Conservation (phyloP, 169 alveolate species). For the Plasmodium ovale region DNA sequence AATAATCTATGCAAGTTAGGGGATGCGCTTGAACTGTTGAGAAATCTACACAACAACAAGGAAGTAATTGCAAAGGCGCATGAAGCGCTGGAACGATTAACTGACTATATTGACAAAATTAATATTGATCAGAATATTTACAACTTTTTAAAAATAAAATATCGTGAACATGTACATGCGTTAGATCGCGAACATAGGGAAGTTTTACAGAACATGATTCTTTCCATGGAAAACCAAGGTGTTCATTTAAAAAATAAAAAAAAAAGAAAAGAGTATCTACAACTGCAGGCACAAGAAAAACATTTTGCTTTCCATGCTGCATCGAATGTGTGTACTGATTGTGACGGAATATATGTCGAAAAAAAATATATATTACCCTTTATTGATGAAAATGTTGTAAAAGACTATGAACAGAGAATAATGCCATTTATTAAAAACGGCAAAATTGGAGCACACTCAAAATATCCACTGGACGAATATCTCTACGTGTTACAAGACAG, state of each 20-base stretch:
- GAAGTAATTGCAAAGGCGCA: constrained; percentile 81
- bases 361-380: constrained; percentile 35
- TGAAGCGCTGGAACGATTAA: constrained; percentile 78
- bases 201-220: constrained; percentile 83
- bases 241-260: constrained; percentile 78
- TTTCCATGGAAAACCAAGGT: constrained; percentile 86
- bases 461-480: constrained; percentile 11
- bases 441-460: constrained; percentile 1
- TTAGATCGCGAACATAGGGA: constrained; percentile 78
- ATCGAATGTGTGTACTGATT: constrained; percentile 20
- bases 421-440: constrained; percentile 40
- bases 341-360: constrained; percentile 52
- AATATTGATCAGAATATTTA: constrained; percentile 79
- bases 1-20: constrained; percentile 84
- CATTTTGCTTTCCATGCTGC: constrained; percentile 53
- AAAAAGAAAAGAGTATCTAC: constrained; percentile 49
- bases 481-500: constrained; percentile 51
- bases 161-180: constrained; percentile 51
- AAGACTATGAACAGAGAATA: constrained; percentile 59
- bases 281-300: constrained; percentile 65
- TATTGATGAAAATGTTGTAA: constrained; percentile 47
- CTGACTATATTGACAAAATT: constrained; percentile 78
- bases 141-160: constrained; percentile 78
- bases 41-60: constrained; percentile 82
- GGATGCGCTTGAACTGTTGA: constrained; percentile 82